phyloP scores from a whole-genome alignment of 495 filamentous ascomycete genomes.

The Pseudomonodictys pantanalensis region DNA sequence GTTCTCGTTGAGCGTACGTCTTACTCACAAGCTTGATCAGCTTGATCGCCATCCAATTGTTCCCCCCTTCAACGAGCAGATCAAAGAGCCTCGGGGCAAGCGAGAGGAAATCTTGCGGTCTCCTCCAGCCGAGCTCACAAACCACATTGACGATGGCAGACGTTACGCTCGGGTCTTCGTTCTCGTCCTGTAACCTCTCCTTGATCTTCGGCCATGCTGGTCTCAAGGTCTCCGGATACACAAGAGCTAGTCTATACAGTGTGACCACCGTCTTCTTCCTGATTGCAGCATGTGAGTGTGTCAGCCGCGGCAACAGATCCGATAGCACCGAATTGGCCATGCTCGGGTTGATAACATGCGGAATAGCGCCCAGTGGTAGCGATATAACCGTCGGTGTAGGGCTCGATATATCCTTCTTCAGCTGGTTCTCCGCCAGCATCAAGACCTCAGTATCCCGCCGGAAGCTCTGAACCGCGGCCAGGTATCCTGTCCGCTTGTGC shows the following conservation, averaged over 20 bases:
- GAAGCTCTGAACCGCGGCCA: conserved; percentile 96
- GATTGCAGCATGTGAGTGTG: conserved; percentile 75
- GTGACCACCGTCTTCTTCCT: conserved; percentile 95
- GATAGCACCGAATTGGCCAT: conserved; percentile 82
- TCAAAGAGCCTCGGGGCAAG: conserved; percentile 90
- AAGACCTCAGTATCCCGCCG: conserved; percentile 92
- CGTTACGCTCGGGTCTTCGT: conserved; percentile 89
- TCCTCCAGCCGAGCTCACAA: conserved; percentile 90
- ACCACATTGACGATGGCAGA: conserved; percentile 95
- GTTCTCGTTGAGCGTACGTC: not conserved
- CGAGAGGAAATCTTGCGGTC: conserved; percentile 89
- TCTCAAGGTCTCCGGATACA: conserved; percentile 90
- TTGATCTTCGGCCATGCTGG: conserved; percentile 96
- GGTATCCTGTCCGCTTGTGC: conserved; percentile 92
- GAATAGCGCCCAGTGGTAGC: conserved; percentile 80
- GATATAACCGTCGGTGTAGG: conserved; percentile 70
- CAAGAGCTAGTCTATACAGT: conserved; percentile 84
- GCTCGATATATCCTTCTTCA: conserved; percentile 94
- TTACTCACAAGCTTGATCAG: conserved; percentile 90
- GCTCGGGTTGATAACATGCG: conserved; percentile 87
- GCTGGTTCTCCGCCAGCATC: conserved; percentile 93
- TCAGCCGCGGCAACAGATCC: conserved; percentile 81
- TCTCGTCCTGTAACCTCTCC: conserved; percentile 84
- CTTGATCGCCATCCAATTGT: conserved; percentile 99
- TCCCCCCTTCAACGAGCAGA: conserved; percentile 83